Conservation (phyloP, 129 eudicot genomes). For the Sambucus nigra region DNA sequence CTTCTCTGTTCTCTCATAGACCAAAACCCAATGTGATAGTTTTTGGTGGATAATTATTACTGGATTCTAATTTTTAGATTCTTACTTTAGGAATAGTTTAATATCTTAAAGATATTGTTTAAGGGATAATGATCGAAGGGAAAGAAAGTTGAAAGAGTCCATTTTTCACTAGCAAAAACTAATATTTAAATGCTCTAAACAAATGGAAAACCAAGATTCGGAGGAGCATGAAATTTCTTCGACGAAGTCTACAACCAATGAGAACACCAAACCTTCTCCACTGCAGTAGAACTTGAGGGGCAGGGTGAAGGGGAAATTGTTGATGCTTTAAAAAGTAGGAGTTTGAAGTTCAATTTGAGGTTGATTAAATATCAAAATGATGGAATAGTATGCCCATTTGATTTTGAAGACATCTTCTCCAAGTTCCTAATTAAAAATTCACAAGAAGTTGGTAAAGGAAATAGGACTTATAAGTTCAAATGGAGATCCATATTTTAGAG, state of each 20-base stretch:
- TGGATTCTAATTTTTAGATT: no score
- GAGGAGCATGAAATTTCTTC: constrained; percentile 1
- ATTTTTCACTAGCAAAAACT: constrained; percentile 26
- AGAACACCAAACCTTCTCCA: constrained; percentile 40
- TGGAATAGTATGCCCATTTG: constrained; percentile 32
- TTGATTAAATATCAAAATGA: constrained; percentile 13
- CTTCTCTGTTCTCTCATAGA: no score
- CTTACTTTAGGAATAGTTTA: no score
- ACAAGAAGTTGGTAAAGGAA: constrained; percentile 45
- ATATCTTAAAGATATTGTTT: no score
- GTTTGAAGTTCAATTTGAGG: background rate
- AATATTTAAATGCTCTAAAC: constrained; percentile 7
- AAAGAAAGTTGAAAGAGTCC: constrained; percentile 25
- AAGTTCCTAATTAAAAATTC: constrained; percentile 43
- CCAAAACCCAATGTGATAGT: no score
- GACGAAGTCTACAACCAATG: constrained; percentile 2
- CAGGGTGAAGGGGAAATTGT: constrained; percentile 15
- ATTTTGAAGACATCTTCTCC: constrained; percentile 44
- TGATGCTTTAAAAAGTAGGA: constrained; percentile 4
- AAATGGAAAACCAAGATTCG: background rate
- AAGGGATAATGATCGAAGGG: constrained; percentile 11
- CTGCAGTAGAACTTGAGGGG: constrained; percentile 29
- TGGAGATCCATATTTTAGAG: constrained; percentile 28
- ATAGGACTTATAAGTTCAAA: constrained; percentile 57
- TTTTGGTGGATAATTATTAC: no score